Evolutionary conservation across 1,284 basidiomycete species (phyloP).

Genomic region (Ceratobasidium sp.): DNA sequence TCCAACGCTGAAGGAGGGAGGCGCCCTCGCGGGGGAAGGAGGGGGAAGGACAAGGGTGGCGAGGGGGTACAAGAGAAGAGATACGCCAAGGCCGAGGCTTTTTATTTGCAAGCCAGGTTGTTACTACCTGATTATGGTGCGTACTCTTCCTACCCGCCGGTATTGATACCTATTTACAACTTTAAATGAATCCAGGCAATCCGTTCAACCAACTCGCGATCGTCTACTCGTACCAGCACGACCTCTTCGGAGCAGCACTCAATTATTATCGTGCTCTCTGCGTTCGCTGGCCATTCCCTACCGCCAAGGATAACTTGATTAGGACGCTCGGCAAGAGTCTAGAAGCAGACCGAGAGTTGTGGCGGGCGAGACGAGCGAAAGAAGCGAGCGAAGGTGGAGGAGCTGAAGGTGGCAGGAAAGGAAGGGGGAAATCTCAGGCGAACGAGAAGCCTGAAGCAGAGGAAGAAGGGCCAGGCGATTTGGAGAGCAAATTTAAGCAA

Average conservation of each 20-base stretch:
- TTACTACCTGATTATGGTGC: conserved; percentile 75
- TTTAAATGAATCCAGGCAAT: conserved; percentile 67
- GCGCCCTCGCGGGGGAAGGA: conserved; percentile 30
- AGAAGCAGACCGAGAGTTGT: conserved; percentile 62
- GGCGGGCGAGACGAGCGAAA: conserved; percentile 55
- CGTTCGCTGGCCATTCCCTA: conserved; percentile 85
- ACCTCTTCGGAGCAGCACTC: conserved; percentile 82
- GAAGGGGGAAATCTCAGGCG: background rate
- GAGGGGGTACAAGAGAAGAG: conserved; percentile 66
- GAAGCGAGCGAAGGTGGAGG: conserved; percentile 51
- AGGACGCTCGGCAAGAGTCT: conserved; percentile 74
- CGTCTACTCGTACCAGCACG: conserved; percentile 83
- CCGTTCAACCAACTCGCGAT: conserved; percentile 97
- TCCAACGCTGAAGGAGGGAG: conserved; percentile 14
- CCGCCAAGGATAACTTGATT: conserved; percentile 86
- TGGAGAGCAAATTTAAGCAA: conserved; percentile 65
- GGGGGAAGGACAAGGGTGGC: conserved; percentile 51
- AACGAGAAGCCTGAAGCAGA: background rate
- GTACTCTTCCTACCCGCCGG: conserved; percentile 41
- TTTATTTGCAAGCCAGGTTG: conserved; percentile 85
- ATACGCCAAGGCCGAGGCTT: conserved; percentile 74
- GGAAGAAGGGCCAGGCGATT: conserved; percentile 6
- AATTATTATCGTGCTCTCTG: conserved; percentile 94
- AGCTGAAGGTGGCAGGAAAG: background rate
- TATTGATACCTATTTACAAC: background rate